A percentile compares a stretch with the other conserved stretches of the same genome.
These are phyloP conservation scores for Alternaria hordeiaustralica DNA, from an alignment of 2,329 filamentous ascomycete species.

Conservation along the genomic window DNA sequence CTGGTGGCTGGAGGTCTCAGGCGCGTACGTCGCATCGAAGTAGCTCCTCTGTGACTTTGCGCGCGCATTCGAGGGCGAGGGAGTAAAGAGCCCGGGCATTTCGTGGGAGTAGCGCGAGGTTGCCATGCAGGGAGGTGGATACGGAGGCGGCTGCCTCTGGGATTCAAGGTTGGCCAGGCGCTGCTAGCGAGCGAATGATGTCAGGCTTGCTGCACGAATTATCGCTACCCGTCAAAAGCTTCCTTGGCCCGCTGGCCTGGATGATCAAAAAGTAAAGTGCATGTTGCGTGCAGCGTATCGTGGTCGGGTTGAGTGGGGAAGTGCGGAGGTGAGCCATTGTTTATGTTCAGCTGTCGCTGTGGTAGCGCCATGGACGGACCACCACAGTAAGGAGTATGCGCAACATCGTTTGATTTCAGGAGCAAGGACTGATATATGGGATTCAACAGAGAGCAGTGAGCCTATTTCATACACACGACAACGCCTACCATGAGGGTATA, in stretches of 20 bases:
- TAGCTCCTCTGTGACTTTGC: conserved; percentile 21
- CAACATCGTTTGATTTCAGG: background rate
- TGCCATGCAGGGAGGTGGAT: conserved; percentile 32
- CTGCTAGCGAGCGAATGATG: conserved; percentile 18
- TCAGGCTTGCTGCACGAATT: conserved; percentile 12
- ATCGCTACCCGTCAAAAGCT: conserved; percentile 7
- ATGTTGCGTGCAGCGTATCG: conserved; percentile 21
- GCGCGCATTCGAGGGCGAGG: conserved; percentile 22
- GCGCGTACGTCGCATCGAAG: conserved; percentile 28
- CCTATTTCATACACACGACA: background rate
- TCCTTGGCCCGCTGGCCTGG: conserved; percentile 7
- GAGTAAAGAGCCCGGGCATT: conserved; percentile 40
- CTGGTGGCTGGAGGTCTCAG: conserved; percentile 37
- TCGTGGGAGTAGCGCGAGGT: conserved; percentile 26
- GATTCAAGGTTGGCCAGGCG: conserved; percentile 5
- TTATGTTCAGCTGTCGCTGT: conserved; percentile 21
- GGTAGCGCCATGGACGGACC: conserved; percentile 12
- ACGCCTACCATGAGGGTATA: conserved; percentile 31
- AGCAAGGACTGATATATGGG: background rate
- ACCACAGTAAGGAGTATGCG: background rate
- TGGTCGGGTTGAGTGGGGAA: conserved; percentile 12
- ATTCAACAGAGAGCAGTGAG: conserved; percentile 11
- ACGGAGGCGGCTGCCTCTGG: conserved; percentile 29
- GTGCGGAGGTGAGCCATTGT: conserved; percentile 24
- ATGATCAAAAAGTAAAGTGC: conserved; percentile 21